Base-by-base conservation (phyloP, 352 stramenopile species). In the Phytophthora syringae region DNA sequence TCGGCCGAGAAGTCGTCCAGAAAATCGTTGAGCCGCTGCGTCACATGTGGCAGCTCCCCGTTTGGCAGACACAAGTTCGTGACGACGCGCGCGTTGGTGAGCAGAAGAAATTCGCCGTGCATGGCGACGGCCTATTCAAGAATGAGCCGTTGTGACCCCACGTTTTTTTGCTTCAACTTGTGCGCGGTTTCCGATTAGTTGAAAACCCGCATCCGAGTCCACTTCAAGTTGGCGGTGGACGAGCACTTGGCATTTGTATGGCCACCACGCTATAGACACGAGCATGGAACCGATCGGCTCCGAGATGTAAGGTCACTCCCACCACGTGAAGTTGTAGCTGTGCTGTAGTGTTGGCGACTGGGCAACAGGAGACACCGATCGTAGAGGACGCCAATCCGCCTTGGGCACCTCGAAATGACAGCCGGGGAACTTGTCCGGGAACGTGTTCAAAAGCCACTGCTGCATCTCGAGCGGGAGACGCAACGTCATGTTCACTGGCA, bases 1-100 rank as follows among this genome's bases (percentile, higher is more conserved):
- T 44, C 55, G 47, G 51, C 21, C 2, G 67, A 75, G 32, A 75
- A 67, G 42, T 71, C 39, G 50, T 75, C 67, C 18, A 75, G 55
- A 24, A 75, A 5, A 0, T 60, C 25, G 61, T 75, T 24, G 11
- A 75, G 1, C n/a, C n/a, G n/a, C n/a, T n/a, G n/a, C n/a, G n/a
- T n/a, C n/a, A 75, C 40, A 30, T 75, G 60, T 5, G 51, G 61
- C 20, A 75, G 20, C 36, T 71, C 53, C 7, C 18, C 25, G 12
- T 43, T 21, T n/a, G n/a, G n/a, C 10, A 71, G 37, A 27, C 67
- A 75, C n/a, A n/a, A n/a, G n/a, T n/a, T n/a, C n/a, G 37, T 67
- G 54, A 44, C 50, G 60, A 60, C 37, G 28, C 28, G 49, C n/a
- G 71, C 67, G 47, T 52, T 66, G 4, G 54, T 18, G 16, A 75